Percentiles rank a stretch among this genome's conserved stretches.
Conservation (phyloP, 352 stramenopile genomes). For the Globisporangium takayamanum region DNA sequence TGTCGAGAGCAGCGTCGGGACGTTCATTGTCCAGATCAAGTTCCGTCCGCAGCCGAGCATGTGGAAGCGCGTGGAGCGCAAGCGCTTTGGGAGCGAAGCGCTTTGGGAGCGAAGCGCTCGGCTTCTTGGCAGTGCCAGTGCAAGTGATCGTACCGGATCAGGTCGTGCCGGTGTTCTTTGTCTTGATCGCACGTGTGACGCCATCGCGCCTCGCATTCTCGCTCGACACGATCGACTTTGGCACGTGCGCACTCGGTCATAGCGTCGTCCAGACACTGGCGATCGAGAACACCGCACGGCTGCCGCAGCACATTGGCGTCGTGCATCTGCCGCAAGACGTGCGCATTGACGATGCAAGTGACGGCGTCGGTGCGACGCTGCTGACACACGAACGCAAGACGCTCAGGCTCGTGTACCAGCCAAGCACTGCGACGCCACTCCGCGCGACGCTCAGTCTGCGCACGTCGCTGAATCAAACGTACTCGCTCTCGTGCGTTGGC, state of each 20-base stretch:
- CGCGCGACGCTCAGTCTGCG: constrained; percentile 21
- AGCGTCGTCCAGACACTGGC: constrained; percentile 23
- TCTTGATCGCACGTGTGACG: constrained; percentile 29
- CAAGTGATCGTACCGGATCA: constrained; percentile 58
- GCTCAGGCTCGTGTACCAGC: constrained; percentile 26
- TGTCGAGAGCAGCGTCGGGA: constrained; percentile 11
- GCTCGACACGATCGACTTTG: constrained; percentile 23
- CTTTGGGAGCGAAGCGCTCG: constrained; percentile 28
- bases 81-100: constrained; percentile 31
- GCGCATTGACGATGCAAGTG: constrained; percentile 15
- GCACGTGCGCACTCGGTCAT: constrained; percentile 29
- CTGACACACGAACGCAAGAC: constrained; percentile 22
- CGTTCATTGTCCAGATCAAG: constrained; percentile 62
- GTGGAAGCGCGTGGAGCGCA: constrained; percentile 35
- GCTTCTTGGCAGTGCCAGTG: constrained; percentile 39
- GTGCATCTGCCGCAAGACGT: constrained; percentile 22
- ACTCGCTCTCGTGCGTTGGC: constrained; percentile 25
- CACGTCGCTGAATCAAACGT: constrained; percentile 34
- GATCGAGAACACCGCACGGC: constrained; percentile 22
- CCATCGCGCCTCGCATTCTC: constrained; percentile 13
- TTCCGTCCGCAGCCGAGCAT: constrained; percentile 50
- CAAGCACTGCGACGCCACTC: constrained; percentile 7
- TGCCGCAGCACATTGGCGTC: constrained; percentile 32
- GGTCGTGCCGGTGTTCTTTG: constrained; percentile 33
- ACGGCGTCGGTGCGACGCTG: constrained; percentile 26